These are phyloP conservation scores for Emmonsiellopsis sp. DNA, from an alignment of 2,329 filamentous ascomycete genomes.

Conservation along the genomic window DNA sequence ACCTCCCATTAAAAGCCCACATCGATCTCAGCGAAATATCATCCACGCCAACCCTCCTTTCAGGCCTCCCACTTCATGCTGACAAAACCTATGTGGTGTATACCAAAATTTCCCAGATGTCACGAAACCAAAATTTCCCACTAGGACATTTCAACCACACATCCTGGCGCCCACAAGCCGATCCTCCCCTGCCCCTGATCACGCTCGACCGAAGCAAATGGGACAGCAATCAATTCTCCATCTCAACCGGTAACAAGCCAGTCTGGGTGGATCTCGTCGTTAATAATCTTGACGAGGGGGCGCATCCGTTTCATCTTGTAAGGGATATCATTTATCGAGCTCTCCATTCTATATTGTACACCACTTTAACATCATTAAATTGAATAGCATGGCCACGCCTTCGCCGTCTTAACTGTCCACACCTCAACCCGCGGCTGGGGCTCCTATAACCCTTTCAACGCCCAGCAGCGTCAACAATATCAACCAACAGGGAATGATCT, in stretches of 20 bases:
- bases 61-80: constrained; percentile 19
- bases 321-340: constrained; percentile 2
- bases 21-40: constrained; percentile 21
- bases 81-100: constrained; percentile 39
- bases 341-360: not conserved
- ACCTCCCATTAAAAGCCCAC: not conserved
- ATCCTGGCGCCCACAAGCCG: constrained; percentile 32
- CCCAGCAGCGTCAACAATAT: constrained; percentile 2
- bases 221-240: constrained; percentile 35
- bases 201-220: constrained; percentile 27
- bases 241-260: constrained; percentile 20
- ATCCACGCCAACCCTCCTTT: constrained; percentile 19
- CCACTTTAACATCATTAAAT: not conserved
- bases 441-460: constrained; percentile 28
- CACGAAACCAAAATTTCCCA: constrained; percentile 34
- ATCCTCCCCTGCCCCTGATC: constrained; percentile 26
- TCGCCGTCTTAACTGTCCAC: constrained; percentile 24
- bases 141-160: constrained; percentile 43
- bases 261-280: constrained; percentile 41
- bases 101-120: constrained; percentile 37
- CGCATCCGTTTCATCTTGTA: constrained; percentile 44
- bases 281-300: constrained; percentile 44
- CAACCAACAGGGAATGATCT: constrained; percentile 2
- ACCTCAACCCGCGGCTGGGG: constrained; percentile 26
- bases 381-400: constrained; percentile 27